phyloP scores from a whole-genome alignment of 208 protist species.

The Wallacemonas rigidus region DNA sequence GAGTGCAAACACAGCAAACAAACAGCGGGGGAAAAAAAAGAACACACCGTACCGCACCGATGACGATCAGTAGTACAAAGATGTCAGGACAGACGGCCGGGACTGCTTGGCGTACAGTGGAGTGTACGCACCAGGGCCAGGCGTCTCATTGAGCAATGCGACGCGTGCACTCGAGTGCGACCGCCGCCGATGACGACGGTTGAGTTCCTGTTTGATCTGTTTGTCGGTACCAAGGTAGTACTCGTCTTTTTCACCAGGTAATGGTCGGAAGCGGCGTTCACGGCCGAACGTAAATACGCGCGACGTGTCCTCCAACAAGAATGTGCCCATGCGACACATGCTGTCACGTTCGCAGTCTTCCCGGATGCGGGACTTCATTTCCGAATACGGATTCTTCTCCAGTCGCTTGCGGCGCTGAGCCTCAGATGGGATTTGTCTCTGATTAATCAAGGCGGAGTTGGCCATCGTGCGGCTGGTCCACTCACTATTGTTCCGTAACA shows the following conservation, averaged over 20 bases:
- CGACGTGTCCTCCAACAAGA: constrained; percentile 58
- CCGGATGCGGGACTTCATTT: constrained; percentile 60
- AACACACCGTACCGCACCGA: background rate
- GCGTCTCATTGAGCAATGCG: constrained; percentile 28
- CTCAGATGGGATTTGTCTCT: constrained; percentile 32
- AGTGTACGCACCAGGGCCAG: constrained; percentile 81
- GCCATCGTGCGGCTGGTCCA: constrained; percentile 4
- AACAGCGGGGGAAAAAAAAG: background rate
- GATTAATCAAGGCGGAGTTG: constrained; percentile 11
- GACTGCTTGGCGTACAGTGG: constrained; percentile 71
- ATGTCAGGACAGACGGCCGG: constrained; percentile 42
- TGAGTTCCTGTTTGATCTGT: constrained; percentile 36
- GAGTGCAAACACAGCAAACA: background rate
- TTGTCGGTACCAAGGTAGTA: constrained; percentile 60
- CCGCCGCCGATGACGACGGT: constrained; percentile 14
- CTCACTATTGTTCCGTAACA: background rate
- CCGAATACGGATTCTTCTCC: constrained; percentile 37
- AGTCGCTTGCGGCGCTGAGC: constrained; percentile 32
- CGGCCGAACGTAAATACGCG: constrained; percentile 64
- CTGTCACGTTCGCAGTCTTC: constrained; percentile 50
- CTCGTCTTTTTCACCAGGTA: constrained; percentile 41
- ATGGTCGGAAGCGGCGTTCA: constrained; percentile 63
- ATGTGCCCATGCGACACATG: constrained; percentile 56
- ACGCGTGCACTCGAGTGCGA: constrained; percentile 8
- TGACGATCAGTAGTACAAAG: constrained; percentile 1